Base-by-base conservation (phyloP, 352 stramenopile genomes). In the Globisporangium acanthophoron region DNA sequence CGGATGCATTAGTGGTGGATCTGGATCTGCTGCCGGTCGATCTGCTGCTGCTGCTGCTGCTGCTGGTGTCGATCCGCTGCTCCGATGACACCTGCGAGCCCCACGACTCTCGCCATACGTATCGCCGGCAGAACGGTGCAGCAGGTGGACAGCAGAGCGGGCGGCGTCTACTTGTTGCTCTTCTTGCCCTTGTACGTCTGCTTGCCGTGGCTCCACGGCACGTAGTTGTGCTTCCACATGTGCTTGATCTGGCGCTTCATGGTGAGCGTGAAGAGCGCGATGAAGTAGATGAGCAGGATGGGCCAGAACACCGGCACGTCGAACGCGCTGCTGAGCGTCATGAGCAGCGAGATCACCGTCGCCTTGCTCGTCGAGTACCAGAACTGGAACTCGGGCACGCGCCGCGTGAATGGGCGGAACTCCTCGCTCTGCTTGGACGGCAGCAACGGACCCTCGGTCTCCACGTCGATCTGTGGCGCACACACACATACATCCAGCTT, bases 181-280 rank as follows among this genome's bases (percentile, higher is more conserved):
- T 90, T 90, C 62, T 76, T 78, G 67, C 80, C 78, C 73, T 97
- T 98, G 80, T 98, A 98, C 55, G 97, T 97, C 64, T 94, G 80
- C 73, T 98, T 99, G 61, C 96, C 96, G 66, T 94, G 96, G 67
- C 76, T 95, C 80, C 97, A 98, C 21, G 96, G 96, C 8, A 99
- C 95, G 73, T 99, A 99, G 70, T 98, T 98, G 83, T 99, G 94
- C 79, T 99, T 99, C 85, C 98, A 98, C 97, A 99, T 99, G 78
- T 99, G 97, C 73, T 97, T 94, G 76, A 99, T 98, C 85, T 99
- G 96, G 69, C 95, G 88, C 81, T 99, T 99, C 96, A 99, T 99
- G 20, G 97, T 99, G 66, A 99, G 87, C 74, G 97, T 92, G 69
- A 99, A 99, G 18, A 99, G 84, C 54, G 97, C 85, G 67, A 98